Evolutionary conservation across 1,139 yeast genomes (phyloP), one percentile per base, ranked within the genome.

Genomic region (Yamadazyma songkhlaensis): DNA sequence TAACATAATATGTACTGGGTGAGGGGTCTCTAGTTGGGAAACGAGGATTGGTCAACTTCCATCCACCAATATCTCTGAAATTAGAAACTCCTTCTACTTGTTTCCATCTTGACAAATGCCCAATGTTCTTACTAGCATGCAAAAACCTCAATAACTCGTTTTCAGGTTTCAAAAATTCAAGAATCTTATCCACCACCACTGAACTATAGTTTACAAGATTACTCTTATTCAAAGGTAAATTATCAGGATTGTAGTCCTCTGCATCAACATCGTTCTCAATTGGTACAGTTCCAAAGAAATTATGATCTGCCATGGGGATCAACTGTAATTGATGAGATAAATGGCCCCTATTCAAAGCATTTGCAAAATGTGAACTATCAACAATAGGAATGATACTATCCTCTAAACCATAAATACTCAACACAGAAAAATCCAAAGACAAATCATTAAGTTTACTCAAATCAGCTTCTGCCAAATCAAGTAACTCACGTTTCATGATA

Each of bases 41-140:
- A 6, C 62, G 53, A 3, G 74, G 74, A 15, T 43, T 44, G 13
- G 48, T 48, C 8, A 77, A 62, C 41, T 62, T 63, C 78, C 84
- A 87, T 3, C 95, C 96, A 1, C 96, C 96, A 41, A 82, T 57
- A 51, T 87, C 96, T 47, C 96, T 71, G 50, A 86, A 82, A 51
- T 88, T 87, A 37, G 72, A 59, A 9, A 85, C 76, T 0, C 94
- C 92, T 26, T 79, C 87, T 30, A 84, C 71, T 1, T 58, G 43
- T 45, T 78, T 78, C 84, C 86, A 82, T 38, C 87, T 63, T 3
- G 77, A 56, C 13, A 64, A 54, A 15, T 55, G 55, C 1, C 74
- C 73, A 9, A 81, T 63, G 14, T 50, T 54, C 17, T 50, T 42
- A 29, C 69, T 62, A 2, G 59, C 45, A 6, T 60, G 53, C 43